Evolutionary conservation across 352 stramenopile species (phyloP), one percentile per base, ranked within the genome.

Genomic region (Pilasporangium apinafurcum): DNA sequence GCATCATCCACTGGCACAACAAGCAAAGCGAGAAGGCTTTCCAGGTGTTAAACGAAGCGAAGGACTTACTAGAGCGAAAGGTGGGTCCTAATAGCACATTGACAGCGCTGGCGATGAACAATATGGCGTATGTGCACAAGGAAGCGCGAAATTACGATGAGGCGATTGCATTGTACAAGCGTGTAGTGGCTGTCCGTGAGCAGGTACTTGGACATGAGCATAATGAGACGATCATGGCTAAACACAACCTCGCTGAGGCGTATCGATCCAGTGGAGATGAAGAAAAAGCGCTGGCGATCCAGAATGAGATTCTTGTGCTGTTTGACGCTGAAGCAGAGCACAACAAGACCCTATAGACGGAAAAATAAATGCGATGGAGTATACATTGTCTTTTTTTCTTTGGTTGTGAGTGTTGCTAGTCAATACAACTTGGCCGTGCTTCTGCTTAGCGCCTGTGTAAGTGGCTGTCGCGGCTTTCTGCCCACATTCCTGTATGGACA

Each of bases 81-180:
- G 65, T 88, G 14, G 81, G 81, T 0, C 44, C 51, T 0, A 53
- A 55, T 8, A 87, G 74, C 37, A 62, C 62, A 34, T 59, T 91
- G 20, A 92, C 81, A 5, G 81, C 81, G 13, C 48, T 91, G 21
- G 78, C 73, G 8, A 87, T 86, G 66, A 92, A 89, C 67, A 92
- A 92, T 37, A 59, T 92, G 16, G 81, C 77, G 28, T 86, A 74
- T 37, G 75, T 83, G 32, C 72, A 73, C 62, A 92, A 92, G 53
- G 81, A 90, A 33, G 68, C 78, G 25, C 60, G 66, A 22, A 58
- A 79, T 28, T 89, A 83, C 52, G 69, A 80, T 30, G 57, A 86
- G 20, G 74, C 78, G 1, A 75, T 85, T 20, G 65, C 58, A 39
- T 44, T 92, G 40, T 91, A 86, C 43, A 51, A 82, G 37, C 46